Evolutionary conservation across 73 alveolate species (phyloP).

Genomic region (Loxodes magnus): DNA sequence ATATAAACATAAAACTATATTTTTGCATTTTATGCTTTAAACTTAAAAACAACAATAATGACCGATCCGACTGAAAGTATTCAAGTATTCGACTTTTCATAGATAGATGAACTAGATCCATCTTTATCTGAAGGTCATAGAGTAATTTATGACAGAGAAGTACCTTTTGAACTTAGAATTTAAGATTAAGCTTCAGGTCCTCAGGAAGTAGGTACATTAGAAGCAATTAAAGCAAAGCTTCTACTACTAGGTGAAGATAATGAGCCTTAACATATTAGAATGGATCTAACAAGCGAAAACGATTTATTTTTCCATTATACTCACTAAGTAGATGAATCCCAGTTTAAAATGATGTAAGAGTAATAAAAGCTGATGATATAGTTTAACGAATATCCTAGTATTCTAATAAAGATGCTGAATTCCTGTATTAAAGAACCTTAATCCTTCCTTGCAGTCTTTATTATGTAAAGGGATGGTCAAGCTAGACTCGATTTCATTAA

Average conservation of each 20-base stretch:
- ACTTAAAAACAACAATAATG: too few species aligned
- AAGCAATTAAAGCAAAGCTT: constrained; percentile 69
- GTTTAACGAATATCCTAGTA: constrained; percentile 64
- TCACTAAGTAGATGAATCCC: constrained; percentile 35
- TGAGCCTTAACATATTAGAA: constrained; percentile 31
- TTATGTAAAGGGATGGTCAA: constrained; percentile 75
- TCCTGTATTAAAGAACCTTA: constrained; percentile 78
- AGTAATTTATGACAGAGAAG: constrained; percentile 75
- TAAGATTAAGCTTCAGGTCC: constrained; percentile 65
- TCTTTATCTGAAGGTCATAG: constrained; percentile 73
- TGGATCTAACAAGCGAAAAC: constrained; percentile 85
- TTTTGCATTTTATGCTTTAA: too few species aligned
- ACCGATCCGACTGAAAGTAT: too few species aligned
- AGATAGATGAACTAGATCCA: constrained; percentile 93
- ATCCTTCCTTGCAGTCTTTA: constrained; percentile 78
- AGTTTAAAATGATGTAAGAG: constrained; percentile 14
- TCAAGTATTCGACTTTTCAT: constrained; percentile 77
- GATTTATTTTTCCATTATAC: constrained; percentile 87
- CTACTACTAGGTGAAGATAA: constrained; percentile 52
- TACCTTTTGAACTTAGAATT: constrained; percentile 79
- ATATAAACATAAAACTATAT: too few species aligned
- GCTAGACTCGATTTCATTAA: constrained; percentile 84
- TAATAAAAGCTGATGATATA: constrained; percentile 75
- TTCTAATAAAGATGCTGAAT: constrained; percentile 73
- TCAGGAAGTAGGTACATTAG: constrained; percentile 63